phyloP scores from a whole-genome alignment of 163 green algal genomes.

The Trebouxiophyceae sp. region DNA sequence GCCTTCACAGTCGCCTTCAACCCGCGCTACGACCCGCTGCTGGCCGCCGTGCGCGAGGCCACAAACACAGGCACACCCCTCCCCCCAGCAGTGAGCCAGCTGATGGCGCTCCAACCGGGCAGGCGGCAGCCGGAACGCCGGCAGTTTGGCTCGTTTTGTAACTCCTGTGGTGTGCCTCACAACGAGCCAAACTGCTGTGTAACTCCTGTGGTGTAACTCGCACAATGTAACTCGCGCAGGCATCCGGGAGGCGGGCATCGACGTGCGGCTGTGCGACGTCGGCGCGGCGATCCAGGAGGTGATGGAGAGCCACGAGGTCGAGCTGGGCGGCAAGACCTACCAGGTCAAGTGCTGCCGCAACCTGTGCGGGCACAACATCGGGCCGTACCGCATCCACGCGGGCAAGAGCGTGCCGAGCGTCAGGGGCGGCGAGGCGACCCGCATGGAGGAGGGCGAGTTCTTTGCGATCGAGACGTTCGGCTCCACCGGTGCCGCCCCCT shows the following conservation, averaged over 20 bases:
- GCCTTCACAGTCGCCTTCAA: slow-evolving; percentile 97
- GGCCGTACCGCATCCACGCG: slow-evolving; percentile 94
- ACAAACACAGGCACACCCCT: slow-evolving; percentile 75
- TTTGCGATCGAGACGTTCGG: slow-evolving; percentile 99
- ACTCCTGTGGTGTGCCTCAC: too few relatives aligned
- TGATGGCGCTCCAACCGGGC: too few relatives aligned
- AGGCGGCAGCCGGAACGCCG: too few relatives aligned
- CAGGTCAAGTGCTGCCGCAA: slow-evolving; percentile 93
- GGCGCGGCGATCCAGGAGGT: slow-evolving; percentile 87
- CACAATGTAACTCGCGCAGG: slow-evolving; percentile 29
- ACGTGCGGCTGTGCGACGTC: slow-evolving; percentile 95
- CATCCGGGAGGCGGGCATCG: slow-evolving; percentile 80
- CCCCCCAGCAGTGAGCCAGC: too few relatives aligned
- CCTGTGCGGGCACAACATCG: slow-evolving; percentile 98
- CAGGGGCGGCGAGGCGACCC: slow-evolving; percentile 86
- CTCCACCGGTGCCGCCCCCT: slow-evolving; percentile 55
- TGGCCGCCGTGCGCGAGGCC: slow-evolving; percentile 77
- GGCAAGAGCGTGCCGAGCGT: slow-evolving; percentile 99
- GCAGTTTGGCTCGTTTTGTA: too few relatives aligned
- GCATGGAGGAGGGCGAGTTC: slow-evolving; percentile 99
- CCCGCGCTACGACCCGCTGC: slow-evolving; percentile 74
- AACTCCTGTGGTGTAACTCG: too few relatives aligned
- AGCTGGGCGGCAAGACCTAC: slow-evolving; percentile 91
- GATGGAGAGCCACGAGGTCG: slow-evolving; percentile 97
- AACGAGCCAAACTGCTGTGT: too few relatives aligned